phyloP scores from a whole-genome alignment of 202 grass and related monocot genomes.

The Brachypodium distachyon region DNA sequence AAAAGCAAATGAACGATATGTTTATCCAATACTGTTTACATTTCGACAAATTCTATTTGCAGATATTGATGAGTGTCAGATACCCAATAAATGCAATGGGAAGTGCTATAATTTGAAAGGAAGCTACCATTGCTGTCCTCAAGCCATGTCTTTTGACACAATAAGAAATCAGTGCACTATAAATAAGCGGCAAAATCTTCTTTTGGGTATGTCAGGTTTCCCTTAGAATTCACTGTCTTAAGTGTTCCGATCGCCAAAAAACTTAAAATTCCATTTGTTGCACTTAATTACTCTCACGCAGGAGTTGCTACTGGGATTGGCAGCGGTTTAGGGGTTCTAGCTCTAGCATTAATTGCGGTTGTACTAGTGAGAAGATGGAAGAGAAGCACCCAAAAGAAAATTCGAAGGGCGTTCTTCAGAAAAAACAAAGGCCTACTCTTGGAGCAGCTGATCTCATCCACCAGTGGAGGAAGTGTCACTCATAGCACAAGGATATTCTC shows the following conservation, averaged over 20 bases:
- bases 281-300: neutral
- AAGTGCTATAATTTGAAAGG: neutral
- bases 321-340: conserved; percentile 19
- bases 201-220: neutral
- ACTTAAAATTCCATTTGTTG: neutral
- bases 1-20: neutral
- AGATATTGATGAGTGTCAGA: conserved; percentile 10
- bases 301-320: conserved; percentile 5
- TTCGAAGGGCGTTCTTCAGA: neutral
- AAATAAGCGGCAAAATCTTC: neutral
- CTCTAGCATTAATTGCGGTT: conserved; percentile 8
- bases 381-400: conserved; percentile 12
- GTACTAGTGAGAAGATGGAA: conserved; percentile 15
- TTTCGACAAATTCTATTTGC: neutral
- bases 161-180: neutral
- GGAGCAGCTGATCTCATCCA: conserved; percentile 1
- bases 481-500: conserved; percentile 10
- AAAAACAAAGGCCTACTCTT: conserved; percentile 11
- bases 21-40: neutral
- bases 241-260: neutral
- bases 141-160: neutral
- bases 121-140: neutral
- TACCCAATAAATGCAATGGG: conserved; percentile 1
- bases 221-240: neutral
- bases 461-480: neutral